Evolutionary conservation across 2,329 filamentous ascomycete genomes (phyloP), one percentile per base, ranked within the genome.

Genomic region (Xylariaceae sp.): DNA sequence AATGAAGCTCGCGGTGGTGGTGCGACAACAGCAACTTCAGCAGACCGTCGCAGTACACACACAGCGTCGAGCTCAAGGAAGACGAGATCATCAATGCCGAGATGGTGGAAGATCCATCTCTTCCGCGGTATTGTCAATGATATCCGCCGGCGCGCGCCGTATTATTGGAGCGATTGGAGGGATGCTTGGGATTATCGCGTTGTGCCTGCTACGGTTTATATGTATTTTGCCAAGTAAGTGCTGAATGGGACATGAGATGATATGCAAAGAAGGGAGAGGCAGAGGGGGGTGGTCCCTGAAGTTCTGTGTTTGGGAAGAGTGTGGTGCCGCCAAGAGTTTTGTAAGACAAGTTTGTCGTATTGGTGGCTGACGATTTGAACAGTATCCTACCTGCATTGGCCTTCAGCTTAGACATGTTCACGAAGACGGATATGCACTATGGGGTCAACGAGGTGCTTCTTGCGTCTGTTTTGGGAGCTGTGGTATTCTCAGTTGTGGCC

Each of bases 121-220:
- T 92, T 92, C 65, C 80, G 80, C 29, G 89, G 89, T 58, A 94
- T 95, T 80, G 64, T 82, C 47, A 83, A 87, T 60, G 89, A 95
- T 67, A 60, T 94, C 25, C 81, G 81, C 53, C 80, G 88, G 47
- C 73, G 89, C 51, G 76, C 77, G 6, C 89, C 89, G 1, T 94
- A 77, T 63, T 95, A 93, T 62, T 73, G 70, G 67, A 91, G 85
- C 65, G 89, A 95, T 66, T 94, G 86, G 86, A 73, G 64, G 16
- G 89, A 95, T 70, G 89, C 89, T 2, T 93, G 87, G 87, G 86
- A 94, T 63, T 95, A 95, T 70, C 80, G 89, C 43, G 87, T 95
- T 34, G 77, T 95, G 32, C 89, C 89, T 1, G 88, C 88, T 14
- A 94, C 89, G 8, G 72, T 94, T 22, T 94, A 94, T 68, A 95